Conservation (phyloP, 139 green algal genomes). For the Chlorella sorokiniana region DNA sequence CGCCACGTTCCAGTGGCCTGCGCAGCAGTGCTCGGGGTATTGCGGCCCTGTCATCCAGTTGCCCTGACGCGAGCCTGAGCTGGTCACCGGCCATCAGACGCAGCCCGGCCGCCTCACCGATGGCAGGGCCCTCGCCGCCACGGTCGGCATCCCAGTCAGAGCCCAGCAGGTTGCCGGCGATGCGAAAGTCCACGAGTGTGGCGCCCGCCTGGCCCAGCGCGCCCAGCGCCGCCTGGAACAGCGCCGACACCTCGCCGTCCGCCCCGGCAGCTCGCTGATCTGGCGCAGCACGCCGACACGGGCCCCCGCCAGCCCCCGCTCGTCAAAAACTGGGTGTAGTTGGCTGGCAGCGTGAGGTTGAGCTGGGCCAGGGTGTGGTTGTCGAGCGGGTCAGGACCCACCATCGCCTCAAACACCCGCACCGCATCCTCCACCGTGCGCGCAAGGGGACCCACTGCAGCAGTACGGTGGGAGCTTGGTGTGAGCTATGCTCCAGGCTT, state of each 20-base stretch:
- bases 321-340: slow-evolving; percentile 29
- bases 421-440: slow-evolving; percentile 63
- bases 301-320: neutral
- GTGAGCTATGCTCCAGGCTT: neutral
- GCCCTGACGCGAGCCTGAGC: neutral
- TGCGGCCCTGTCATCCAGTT: neutral
- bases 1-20: slow-evolving; percentile 32
- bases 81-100: neutral
- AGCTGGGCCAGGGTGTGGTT: neutral
- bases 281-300: slow-evolving; percentile 21
- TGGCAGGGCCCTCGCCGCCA: neutral
- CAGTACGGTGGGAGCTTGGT: neutral
- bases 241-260: neutral
- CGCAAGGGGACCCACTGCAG: slow-evolving; percentile 47
- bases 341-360: neutral
- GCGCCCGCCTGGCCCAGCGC: slow-evolving; percentile 13
- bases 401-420: slow-evolving; percentile 52
- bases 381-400: slow-evolving; percentile 9
- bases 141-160: slow-evolving; percentile 20
- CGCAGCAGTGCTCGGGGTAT: too few species aligned
- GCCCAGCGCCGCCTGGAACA: slow-evolving; percentile 16
- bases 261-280: slow-evolving; percentile 9
- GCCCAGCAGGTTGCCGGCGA: slow-evolving; percentile 23
- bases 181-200: slow-evolving; percentile 16
- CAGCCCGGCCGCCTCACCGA: neutral